Base-by-base conservation (phyloP, 2,329 filamentous ascomycete genomes). In the Alternaria consortialis region DNA sequence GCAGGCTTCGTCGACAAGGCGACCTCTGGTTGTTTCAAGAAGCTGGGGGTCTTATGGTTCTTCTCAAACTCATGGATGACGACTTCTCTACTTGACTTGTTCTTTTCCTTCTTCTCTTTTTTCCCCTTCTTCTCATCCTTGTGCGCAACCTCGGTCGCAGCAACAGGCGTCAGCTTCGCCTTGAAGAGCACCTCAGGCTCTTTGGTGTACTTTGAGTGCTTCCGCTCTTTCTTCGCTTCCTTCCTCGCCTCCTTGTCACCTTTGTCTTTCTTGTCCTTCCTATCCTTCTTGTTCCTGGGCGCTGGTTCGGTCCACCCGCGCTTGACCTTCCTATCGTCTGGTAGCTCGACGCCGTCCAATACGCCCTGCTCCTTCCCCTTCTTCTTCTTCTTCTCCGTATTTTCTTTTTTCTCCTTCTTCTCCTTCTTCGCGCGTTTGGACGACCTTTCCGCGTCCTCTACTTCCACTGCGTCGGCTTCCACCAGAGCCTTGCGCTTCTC, bases 21-120 rank as follows among this genome's bases (percentile, higher is more conserved):
- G 5, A 81, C 79, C 42, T 82, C 77, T 13, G 76, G 83, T 6
- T 84, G 82, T 75, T 92, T 92, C 60, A 97, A 79, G 74, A 97
- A 97, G 5, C 87, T 91, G 0, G 93, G 92, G 65, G 93, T 90
- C 71, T 93, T 94, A 37, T 87, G 88, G 7, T 91, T 93, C 76
- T 93, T 93, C 69, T 91, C 87, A 74, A 97, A 98, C 75, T 99
- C 95, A 78, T 98, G 94, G 3, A 98, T 85, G 4, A 92, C 83
- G 1, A 90, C 84, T 60, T 91, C 87, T 1, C 70, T 67, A 43
- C 68, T 74, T 4, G 72, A 84, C 46, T 85, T 84, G 69, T 87
- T 86, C 62, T 84, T 86, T 66, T 86, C 87, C 75, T 86, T 87
- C 69, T 88, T 88, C 67, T 86, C 88, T 68, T 84, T 84, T 64